Percentiles rank a stretch among this genome's conserved stretches.
These are phyloP conservation scores for Trametes polyzona DNA, from an alignment of 1,284 basidiomycete genomes.

Conservation along the genomic window DNA sequence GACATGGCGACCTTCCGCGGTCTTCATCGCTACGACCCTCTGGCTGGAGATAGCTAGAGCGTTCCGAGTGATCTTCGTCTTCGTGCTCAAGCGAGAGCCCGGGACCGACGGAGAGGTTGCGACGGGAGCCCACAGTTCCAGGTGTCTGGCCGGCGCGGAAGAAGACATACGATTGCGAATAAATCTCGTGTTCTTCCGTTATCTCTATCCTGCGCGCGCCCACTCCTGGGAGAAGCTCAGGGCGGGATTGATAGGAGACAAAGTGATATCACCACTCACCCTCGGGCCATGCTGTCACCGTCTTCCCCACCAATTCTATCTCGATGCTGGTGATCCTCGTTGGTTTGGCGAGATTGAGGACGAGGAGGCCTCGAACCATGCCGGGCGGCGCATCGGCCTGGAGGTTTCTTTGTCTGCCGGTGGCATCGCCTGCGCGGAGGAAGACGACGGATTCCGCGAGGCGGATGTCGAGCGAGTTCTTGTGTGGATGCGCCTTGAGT, in stretches of 20 bases:
- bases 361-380: slow-evolving; percentile 87
- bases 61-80: slow-evolving; percentile 43
- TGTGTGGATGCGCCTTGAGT: slow-evolving; percentile 23
- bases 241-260: neutral
- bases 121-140: slow-evolving; percentile 41
- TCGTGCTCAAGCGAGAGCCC: slow-evolving; percentile 47
- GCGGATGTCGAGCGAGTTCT: slow-evolving; percentile 59
- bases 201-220: slow-evolving; percentile 82
- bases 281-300: slow-evolving; percentile 79
- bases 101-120: slow-evolving; percentile 83
- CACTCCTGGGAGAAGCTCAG: slow-evolving; percentile 53
- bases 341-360: slow-evolving; percentile 80
- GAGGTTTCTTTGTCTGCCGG: slow-evolving; percentile 49
- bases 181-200: slow-evolving; percentile 79
- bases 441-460: slow-evolving; percentile 87
- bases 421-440: slow-evolving; percentile 59
- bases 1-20: slow-evolving; percentile 26
- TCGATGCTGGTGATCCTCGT: slow-evolving; percentile 88
- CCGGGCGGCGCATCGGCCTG: slow-evolving; percentile 66
- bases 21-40: slow-evolving; percentile 14
- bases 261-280: slow-evolving; percentile 50
- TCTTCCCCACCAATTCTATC: slow-evolving; percentile 77
- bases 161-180: slow-evolving; percentile 74
- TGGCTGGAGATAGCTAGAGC: slow-evolving; percentile 28
- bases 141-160: slow-evolving; percentile 59